Evolutionary conservation across 2,329 filamentous ascomycete genomes (phyloP).

Genomic region (Diplocarpon rosae): DNA sequence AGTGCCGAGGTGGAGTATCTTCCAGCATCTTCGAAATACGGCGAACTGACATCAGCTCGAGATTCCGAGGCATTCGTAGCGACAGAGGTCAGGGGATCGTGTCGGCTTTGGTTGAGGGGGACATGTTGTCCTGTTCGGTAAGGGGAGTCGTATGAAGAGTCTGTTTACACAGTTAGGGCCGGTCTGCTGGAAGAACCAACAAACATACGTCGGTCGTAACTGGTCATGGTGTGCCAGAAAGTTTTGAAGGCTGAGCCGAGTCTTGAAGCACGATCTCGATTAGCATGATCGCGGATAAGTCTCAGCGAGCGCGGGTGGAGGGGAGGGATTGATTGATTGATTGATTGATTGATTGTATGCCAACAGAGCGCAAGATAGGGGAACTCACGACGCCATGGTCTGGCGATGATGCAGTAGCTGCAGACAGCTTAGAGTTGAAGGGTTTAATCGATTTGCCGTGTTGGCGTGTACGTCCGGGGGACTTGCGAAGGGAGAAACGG

Average conservation of each 20-base stretch:
- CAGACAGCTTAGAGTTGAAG: conserved; percentile 18
- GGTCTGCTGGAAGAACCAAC: conserved; percentile 9
- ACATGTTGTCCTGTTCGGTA: conserved; percentile 87
- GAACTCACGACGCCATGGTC: conserved; percentile 26
- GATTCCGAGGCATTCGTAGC: conserved; percentile 81
- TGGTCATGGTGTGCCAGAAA: conserved; percentile 85
- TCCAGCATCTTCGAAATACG: conserved; percentile 63
- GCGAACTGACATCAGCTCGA: conserved; percentile 67
- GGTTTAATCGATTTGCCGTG: conserved; percentile 11
- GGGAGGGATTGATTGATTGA: background rate
- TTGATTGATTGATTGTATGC: background rate
- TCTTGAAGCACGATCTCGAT: conserved; percentile 30
- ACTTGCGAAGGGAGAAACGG: background rate
- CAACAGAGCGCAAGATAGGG: conserved; percentile 8
- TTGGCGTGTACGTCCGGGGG: conserved; percentile 9
- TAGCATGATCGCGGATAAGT: conserved; percentile 12
- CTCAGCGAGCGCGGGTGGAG: conserved; percentile 3
- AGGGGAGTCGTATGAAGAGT: conserved; percentile 87
- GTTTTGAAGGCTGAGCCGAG: conserved; percentile 67
- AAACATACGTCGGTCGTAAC: conserved; percentile 54
- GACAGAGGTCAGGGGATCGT: conserved; percentile 75
- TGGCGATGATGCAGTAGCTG: conserved; percentile 20
- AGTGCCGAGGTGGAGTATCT: conserved; percentile 40
- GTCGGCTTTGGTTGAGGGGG: conserved; percentile 70
- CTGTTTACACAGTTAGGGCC: conserved; percentile 43